A percentile compares a stretch with the other conserved stretches of the same genome.
phyloP scores from a whole-genome alignment of 805 yeast species.

The Priceomyces carsonii region DNA sequence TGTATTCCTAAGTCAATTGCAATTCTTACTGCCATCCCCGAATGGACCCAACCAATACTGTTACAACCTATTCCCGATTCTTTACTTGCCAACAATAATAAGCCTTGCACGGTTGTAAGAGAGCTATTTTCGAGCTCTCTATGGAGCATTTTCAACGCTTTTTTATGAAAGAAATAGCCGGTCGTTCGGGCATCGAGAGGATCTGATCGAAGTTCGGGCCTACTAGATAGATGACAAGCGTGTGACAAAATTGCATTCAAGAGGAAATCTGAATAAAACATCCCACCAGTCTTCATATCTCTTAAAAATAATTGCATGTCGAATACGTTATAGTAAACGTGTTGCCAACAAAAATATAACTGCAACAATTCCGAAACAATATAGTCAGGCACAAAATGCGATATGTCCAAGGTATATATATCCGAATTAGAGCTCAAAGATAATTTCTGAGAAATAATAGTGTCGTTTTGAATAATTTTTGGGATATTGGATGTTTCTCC shows the following conservation, averaged over 20 bases:
- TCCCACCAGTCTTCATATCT: conserved; percentile 11
- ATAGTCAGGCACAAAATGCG: not conserved
- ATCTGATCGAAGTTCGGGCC: not conserved
- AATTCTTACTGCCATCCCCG: conserved; percentile 12
- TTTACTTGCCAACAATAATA: conserved; percentile 11
- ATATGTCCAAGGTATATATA: not conserved
- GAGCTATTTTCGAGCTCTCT: conserved; percentile 10
- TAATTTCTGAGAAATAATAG: not conserved
- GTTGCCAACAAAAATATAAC: conserved; percentile 13
- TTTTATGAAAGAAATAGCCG: conserved; percentile 7
- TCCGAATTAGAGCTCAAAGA: not conserved
- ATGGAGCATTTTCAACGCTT: conserved; percentile 9
- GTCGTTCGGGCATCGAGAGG: conserved; percentile 3
- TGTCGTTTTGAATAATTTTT: not conserved
- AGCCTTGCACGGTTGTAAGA: conserved; percentile 11
- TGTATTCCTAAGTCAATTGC: conserved; percentile 14
- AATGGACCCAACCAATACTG: conserved; percentile 11
- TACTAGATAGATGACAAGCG: conserved; percentile 7
- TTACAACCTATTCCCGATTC: conserved; percentile 11
- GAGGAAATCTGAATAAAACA: conserved; percentile 11
- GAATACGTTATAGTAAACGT: conserved; percentile 9
- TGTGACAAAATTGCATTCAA: conserved; percentile 10
- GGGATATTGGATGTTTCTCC: conserved; percentile 13
- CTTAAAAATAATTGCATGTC: conserved; percentile 10
- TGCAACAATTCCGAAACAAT: conserved; percentile 7